Percentiles rank a stretch among this genome's conserved stretches.
These are phyloP conservation scores for Mesembryanthemum crystallinum DNA, from an alignment of 148 eudicot species.

Conservation along the genomic window DNA sequence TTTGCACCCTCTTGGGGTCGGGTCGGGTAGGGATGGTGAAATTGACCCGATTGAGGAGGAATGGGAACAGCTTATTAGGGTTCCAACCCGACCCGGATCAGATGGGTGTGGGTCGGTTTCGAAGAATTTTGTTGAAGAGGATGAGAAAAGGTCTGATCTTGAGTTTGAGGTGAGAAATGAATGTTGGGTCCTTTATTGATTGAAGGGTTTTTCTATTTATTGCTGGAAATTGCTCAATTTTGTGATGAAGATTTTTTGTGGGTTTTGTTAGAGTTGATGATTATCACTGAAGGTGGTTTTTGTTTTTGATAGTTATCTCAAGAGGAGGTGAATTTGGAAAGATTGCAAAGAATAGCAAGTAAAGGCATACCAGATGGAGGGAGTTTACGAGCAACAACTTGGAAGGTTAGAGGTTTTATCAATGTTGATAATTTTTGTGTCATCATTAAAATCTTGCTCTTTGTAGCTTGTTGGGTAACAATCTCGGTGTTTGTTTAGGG, in stretches of 20 bases:
- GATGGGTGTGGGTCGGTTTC: conserved; percentile 22
- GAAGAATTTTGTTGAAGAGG: conserved; percentile 28
- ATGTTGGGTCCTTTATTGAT: background rate
- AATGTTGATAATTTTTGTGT: background rate
- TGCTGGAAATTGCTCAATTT: background rate
- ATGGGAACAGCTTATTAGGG: conserved; percentile 20
- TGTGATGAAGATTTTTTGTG: background rate
- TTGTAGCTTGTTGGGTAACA: too few species aligned
- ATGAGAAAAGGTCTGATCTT: conserved; percentile 57
- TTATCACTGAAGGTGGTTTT: background rate
- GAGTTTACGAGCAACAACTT: conserved; percentile 50
- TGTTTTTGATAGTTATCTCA: conserved; percentile 42
- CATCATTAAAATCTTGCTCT: too few species aligned
- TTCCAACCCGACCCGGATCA: background rate
- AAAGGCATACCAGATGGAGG: conserved; percentile 58
- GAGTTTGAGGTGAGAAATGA: conserved; percentile 51
- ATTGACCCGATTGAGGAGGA: conserved; percentile 25
- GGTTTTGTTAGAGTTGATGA: background rate
- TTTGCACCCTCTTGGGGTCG: conserved; percentile 34
- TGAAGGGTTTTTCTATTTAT: background rate
- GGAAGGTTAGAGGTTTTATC: conserved; percentile 46
- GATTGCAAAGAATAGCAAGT: conserved; percentile 54
- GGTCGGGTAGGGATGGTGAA: conserved; percentile 13
- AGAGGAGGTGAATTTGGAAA: conserved; percentile 59
- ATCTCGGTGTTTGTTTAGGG: background rate